Percentiles rank a stretch among this genome's conserved stretches.
Conservation (phyloP, 331 rosid species). For the Telfairia occidentalis region DNA sequence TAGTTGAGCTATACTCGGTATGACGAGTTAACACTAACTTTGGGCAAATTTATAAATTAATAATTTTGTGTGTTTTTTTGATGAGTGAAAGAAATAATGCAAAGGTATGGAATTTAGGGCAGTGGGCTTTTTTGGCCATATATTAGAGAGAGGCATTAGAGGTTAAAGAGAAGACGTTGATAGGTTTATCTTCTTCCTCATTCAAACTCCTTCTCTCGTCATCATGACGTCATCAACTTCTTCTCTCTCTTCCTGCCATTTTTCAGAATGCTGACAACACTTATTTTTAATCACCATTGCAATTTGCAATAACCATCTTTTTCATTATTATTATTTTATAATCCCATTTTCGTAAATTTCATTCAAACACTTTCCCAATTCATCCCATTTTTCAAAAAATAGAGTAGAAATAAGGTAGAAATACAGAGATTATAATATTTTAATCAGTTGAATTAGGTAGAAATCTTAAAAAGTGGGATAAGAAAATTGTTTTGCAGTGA, state of each 20-base stretch:
- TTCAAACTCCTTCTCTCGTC: neutral
- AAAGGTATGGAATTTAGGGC: neutral
- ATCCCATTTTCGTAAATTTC: neutral
- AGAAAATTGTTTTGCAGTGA: neutral
- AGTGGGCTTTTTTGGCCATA: conserved; percentile 5
- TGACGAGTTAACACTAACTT: no score
- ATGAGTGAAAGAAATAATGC: neutral
- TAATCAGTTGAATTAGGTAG: no score
- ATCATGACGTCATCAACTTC: neutral
- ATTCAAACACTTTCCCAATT: neutral
- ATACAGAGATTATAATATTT: no score
- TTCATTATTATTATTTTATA: neutral
- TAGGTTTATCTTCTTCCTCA: conserved; percentile 5
- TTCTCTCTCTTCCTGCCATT: neutral
- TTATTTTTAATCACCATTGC: neutral
- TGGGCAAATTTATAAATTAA: no score
- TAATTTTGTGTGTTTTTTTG: no score
- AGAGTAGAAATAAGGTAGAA: no score
- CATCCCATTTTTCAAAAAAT: no score
- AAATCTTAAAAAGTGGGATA: no score
- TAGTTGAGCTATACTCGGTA: no score
- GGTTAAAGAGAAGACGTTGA: neutral
- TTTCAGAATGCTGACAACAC: neutral
- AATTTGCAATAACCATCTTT: neutral
- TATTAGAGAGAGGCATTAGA: neutral